phyloP scores from a whole-genome alignment of 1,139 yeast genomes.

The Scheffersomyces parashehatae region DNA sequence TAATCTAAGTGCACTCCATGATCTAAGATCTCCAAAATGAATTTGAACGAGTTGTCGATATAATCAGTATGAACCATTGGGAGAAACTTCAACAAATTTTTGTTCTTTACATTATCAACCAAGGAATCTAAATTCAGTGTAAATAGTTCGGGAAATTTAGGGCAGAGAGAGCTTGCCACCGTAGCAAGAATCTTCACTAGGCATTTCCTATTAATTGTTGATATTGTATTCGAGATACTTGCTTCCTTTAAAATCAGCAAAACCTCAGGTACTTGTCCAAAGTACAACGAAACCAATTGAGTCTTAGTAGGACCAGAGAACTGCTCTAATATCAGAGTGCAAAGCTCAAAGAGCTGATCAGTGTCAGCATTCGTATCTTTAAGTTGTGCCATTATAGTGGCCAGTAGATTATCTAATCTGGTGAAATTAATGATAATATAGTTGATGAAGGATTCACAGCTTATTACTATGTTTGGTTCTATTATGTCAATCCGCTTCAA shows the following conservation, averaged over 20 bases:
- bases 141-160: not conserved
- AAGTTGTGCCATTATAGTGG: too few relatives aligned
- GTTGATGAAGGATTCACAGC: too few relatives aligned
- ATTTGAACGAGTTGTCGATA: conserved; percentile 4
- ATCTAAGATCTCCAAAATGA: conserved; percentile 27
- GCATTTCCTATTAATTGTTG: not conserved
- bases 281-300: not conserved
- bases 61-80: not conserved
- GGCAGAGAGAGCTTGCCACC: not conserved
- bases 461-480: too few relatives aligned
- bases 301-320: too few relatives aligned
- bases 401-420: too few relatives aligned
- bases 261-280: not conserved
- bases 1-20: conserved; percentile 18
- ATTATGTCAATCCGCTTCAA: too few relatives aligned
- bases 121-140: not conserved
- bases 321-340: too few relatives aligned
- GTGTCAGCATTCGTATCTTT: too few relatives aligned
- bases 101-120: not conserved
- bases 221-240: not conserved
- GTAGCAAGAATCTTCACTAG: not conserved
- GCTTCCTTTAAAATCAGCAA: not conserved
- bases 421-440: too few relatives aligned
- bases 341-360: too few relatives aligned
- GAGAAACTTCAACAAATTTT: not conserved